Evolutionary conservation across 2,329 filamentous ascomycete genomes (phyloP), one percentile per base, ranked within the genome.

Genomic region (Graphilbum fragrans): DNA sequence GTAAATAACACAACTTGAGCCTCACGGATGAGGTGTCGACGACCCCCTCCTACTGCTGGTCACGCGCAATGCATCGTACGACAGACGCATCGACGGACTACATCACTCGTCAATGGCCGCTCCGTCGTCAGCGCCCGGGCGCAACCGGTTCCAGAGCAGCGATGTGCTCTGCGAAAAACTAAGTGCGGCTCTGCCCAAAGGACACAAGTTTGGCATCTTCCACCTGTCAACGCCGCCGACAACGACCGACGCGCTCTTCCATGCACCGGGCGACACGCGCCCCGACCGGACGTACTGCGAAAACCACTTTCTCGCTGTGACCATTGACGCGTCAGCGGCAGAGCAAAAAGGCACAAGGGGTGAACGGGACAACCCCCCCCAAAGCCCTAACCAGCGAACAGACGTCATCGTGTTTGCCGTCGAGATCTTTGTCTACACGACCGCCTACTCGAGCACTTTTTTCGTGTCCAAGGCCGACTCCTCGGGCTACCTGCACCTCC

Each of bases 381-480:
- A 5, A n/a, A 32, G 14, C 6, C 29, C 5, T 16, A 35, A n/a
- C n/a, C n/a, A n/a, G n/a, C n/a, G n/a, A 23, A n/a, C 12, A 27
- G 2, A 3, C 27, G 70, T 93, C 1, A 63, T 95, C 7, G 70
- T 90, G 9, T 80, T 94, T 44, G 90, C 83, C 16, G 72, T 98
- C 47, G 92, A 98, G 57, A 70, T 95, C 39, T 71, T 92, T 52
- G 74, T 98, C 45, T 98, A 93, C 61, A 83, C 79, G 0, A 94
- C 88, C 0, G 73, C 75, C 36, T 73, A 75, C 51, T 74, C 86
- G 20, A 94, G 83, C 2, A 95, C 85, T 4, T 72, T 96, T 41
- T 98, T 98, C 58, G 82, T 98, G 20, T 90, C 88, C 48, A 98
- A 98, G 61, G 92, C 92, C 38, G 92, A 98, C 63, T 95, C 92